Evolutionary conservation across 2,329 filamentous ascomycete genomes (phyloP), one percentile per base, ranked within the genome.

Genomic region (Fusarium xylarioides): DNA sequence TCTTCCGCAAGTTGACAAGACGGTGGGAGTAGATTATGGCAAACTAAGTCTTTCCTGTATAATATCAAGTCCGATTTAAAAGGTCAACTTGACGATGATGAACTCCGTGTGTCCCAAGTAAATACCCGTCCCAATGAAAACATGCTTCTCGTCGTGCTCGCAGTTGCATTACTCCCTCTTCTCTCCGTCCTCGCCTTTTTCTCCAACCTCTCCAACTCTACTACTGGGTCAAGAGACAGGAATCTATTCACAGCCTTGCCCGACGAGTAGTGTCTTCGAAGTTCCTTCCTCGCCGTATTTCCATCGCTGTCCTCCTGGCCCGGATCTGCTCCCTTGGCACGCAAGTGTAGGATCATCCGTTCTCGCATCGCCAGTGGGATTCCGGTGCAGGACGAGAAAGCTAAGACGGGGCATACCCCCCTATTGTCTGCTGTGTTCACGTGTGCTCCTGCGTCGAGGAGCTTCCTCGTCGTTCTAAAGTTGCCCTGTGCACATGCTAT

Each of bases 391-490:
- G 16, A 4, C 5, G 15, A 55, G 19, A 37, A 55, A 3, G 37
- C 52, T 3, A 55, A 11, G 4, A 55, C 14, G 0, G 52, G 35
- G 6, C 26, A 55, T 3, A 18, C 28, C 7, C 26, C 18, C 1
- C 15, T 18, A 1, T 18, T 32, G 4, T 19, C 37, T 19, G 21
- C 3, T 38, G 2, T 2, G 1, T 4, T 16, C 1, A 32, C 15
- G 6, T 42, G 28, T 12, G 52, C 52, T 3, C 52, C 28, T 2
- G 37, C 28, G 6, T 55, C 26, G 3, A 42, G 28, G 18, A 55
- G 21, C 7, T 19, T 38, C 15, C 23, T 32, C 37, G 34, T 19
- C 7, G 23, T 34, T 16, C 16, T 19, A 28, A 15, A 15, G 28
- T 26, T n/a, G 2, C 52, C 37, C 19, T 55, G 10, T 15, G 23